Percentiles rank a stretch among this genome's conserved stretches.
Evolutionary conservation across 1,139 yeast genomes (phyloP).

Genomic region (Scheffersomyces lignicola): DNA sequence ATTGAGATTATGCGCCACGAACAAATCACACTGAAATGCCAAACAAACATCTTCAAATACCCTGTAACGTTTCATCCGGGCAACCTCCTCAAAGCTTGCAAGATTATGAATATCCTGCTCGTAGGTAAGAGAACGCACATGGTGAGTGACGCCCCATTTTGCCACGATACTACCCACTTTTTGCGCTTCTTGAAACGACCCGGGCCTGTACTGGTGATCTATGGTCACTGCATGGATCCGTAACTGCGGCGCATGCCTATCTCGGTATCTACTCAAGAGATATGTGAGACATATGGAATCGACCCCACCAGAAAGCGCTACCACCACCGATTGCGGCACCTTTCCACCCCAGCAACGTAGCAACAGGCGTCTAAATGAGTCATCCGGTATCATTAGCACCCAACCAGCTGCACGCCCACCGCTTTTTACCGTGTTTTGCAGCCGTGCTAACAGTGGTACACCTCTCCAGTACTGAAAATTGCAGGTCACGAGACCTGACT

Average conservation of each 20-base stretch:
- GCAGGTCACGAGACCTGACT: no score
- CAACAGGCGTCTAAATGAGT: slow-evolving; percentile 14
- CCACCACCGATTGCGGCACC: slow-evolving; percentile 18
- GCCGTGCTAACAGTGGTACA: no score
- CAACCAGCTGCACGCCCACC: no score
- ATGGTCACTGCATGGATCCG: slow-evolving; percentile 54
- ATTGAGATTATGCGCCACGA: slow-evolving; percentile 68
- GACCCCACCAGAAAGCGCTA: slow-evolving; percentile 78
- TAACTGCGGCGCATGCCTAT: slow-evolving; percentile 20
- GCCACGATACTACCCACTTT: slow-evolving; percentile 33
- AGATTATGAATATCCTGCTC: slow-evolving; percentile 21
- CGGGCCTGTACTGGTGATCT: slow-evolving; percentile 54
- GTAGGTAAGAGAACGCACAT: slow-evolving; percentile 37
- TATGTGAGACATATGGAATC: slow-evolving; percentile 72
- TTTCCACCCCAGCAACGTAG: slow-evolving; percentile 11
- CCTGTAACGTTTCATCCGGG: slow-evolving; percentile 53
- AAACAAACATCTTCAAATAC: slow-evolving; percentile 39
- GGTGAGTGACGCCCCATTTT: slow-evolving; percentile 43
- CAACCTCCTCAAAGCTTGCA: slow-evolving; percentile 54
- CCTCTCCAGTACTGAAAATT: no score
- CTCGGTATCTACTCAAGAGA: slow-evolving; percentile 35
- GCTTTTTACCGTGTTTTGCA: no score
- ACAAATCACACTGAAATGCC: slow-evolving; percentile 27
- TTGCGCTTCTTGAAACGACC: slow-evolving; percentile 49
- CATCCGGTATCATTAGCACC: slow-evolving; percentile 12